Evolutionary conservation across 805 yeast species (phyloP), one percentile per base, ranked within the genome.

Genomic region (Wickerhamomyces rabaulensis): DNA sequence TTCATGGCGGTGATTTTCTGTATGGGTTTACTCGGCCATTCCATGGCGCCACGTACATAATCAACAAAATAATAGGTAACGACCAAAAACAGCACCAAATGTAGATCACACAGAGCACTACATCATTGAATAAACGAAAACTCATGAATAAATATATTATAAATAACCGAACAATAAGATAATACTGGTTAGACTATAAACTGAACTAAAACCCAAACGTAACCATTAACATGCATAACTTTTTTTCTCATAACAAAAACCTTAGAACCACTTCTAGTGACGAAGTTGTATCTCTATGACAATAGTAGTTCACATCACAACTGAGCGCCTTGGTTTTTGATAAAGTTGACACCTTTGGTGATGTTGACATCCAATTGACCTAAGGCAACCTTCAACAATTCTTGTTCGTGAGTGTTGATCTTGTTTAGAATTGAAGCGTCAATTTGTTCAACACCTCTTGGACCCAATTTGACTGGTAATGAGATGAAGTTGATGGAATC

Each of bases 281-380:
- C n/a, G 17, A 29, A 15, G 9, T 16, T 29, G 35, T 29, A 13
- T 29, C 4, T 29, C 35, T 16, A 33, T 33, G 35, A 9, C 15
- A 31, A n/a, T n/a, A 15, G 22, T 12, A 15, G 22, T 12, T 22
- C 19, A 23, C 7, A 20, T 27, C 41, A 19, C 36, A 29, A 13
- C 17, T 29, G 37, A 16, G 44, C 43, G 17, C 22, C 41, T 16
- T 35, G 44, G 17, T 52, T 61, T 47, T 44, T 53, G 23, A 60
- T 47, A 35, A 60, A 60, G 21, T 47, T 48, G 21, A 57, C 60
- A 52, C 64, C 64, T 47, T 60, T 58, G 3, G 50, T 38, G 26
- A 60, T 60, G 43, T 54, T 56, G 4, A 50, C 52, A 16, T 51
- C 42, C 27, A 60, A 49, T 16, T 58, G 58, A 9, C 45, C 46